A percentile compares a stretch with the other conserved stretches of the same genome.
phyloP scores from a whole-genome alignment of 2,329 filamentous ascomycete species.

The Fusarium redolens region DNA sequence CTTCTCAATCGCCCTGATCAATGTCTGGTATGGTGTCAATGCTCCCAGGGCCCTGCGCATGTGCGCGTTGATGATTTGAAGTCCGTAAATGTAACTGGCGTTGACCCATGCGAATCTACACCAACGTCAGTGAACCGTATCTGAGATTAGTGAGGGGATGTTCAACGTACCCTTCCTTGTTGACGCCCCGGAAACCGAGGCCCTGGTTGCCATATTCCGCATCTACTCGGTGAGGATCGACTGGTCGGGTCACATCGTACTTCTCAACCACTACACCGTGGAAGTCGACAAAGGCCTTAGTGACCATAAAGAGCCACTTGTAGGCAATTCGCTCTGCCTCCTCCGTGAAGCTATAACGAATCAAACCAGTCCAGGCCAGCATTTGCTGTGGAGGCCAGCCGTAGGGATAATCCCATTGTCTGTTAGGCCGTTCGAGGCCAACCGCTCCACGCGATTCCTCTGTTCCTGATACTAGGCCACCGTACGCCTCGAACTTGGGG shows the following conservation, averaged over 20 bases:
- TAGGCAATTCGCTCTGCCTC: conserved; percentile 92
- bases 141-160: background rate
- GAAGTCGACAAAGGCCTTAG: conserved; percentile 97
- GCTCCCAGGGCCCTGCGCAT: conserved; percentile 90
- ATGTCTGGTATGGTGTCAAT: conserved; percentile 86
- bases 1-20: conserved; percentile 73
- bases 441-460: conserved; percentile 86
- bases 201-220: conserved; percentile 99
- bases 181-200: conserved; percentile 92
- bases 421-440: conserved; percentile 85
- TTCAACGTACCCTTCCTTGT: conserved; percentile 82
- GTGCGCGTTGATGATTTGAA: conserved; percentile 88
- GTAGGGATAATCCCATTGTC: conserved; percentile 98
- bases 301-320: conserved; percentile 98
- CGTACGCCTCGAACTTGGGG: conserved; percentile 87
- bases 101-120: conserved; percentile 97
- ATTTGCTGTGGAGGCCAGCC: conserved; percentile 99
- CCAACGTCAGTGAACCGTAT: conserved; percentile 43
- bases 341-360: conserved; percentile 90
- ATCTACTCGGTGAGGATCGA: conserved; percentile 92
- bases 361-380: conserved; percentile 92
- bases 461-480: conserved; percentile 89
- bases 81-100: conserved; percentile 93
- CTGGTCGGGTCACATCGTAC: conserved; percentile 92
- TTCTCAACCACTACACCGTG: conserved; percentile 99